Percentiles rank a stretch among this genome's conserved stretches.
phyloP scores from a whole-genome alignment of 257 asterid genomes.

The Forsythia suspensa region DNA sequence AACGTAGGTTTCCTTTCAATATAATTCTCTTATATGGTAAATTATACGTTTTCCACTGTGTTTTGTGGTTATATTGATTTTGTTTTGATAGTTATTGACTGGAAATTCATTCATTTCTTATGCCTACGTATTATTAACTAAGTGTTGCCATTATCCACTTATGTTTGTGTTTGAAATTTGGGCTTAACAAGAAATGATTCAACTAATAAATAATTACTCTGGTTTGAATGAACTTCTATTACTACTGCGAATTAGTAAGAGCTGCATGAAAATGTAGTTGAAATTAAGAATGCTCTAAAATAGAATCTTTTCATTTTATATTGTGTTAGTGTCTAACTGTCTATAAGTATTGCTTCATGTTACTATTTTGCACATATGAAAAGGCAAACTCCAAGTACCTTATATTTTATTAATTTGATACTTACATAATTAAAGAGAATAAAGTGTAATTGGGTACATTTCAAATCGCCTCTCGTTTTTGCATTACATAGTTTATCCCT shows the following conservation, averaged over 20 bases:
- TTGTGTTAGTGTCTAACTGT: background rate
- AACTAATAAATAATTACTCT: too few relatives aligned
- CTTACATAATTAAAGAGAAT: too few relatives aligned
- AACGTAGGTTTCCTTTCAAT: constrained; percentile 49
- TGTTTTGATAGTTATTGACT: background rate
- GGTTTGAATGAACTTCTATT: background rate
- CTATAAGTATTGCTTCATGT: background rate
- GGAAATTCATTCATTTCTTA: background rate
- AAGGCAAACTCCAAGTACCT: background rate
- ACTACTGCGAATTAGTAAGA: background rate
- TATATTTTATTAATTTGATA: too few relatives aligned
- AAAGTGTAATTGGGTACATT: too few relatives aligned
- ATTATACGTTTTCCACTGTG: background rate
- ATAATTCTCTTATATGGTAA: too few relatives aligned
- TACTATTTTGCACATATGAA: background rate
- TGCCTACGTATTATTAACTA: background rate
- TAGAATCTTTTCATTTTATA: too few relatives aligned
- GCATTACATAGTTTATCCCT: too few relatives aligned
- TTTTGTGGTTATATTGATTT: background rate
- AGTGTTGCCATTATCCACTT: background rate
- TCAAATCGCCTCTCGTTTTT: too few relatives aligned
- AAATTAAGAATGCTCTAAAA: too few relatives aligned
- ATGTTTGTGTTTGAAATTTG: background rate
- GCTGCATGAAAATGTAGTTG: background rate
- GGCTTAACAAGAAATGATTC: background rate